These are phyloP conservation scores for Arabidopsis suecica DNA, from an alignment of 345 rosid species.

Conservation along the genomic window DNA sequence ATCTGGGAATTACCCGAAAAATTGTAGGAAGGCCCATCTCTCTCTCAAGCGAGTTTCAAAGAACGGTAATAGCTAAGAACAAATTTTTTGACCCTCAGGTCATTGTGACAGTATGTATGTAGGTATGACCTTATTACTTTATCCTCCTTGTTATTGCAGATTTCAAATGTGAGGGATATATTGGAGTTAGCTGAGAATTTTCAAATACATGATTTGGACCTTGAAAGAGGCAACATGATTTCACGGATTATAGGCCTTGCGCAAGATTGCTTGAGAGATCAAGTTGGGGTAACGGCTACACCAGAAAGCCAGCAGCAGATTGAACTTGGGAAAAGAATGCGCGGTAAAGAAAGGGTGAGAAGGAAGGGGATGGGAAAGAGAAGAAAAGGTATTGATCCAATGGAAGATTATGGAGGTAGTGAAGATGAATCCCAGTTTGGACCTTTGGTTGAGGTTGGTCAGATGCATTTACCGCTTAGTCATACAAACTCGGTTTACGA, in stretches of 20 bases:
- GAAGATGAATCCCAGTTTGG: conserved; percentile 64
- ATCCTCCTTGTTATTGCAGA: conserved; percentile 50
- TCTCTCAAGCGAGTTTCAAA: conserved; percentile 77
- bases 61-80: conserved; percentile 59
- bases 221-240: conserved; percentile 67
- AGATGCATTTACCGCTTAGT: conserved; percentile 49
- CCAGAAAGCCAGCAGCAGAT: conserved; percentile 48
- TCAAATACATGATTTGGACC: conserved; percentile 66
- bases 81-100: conserved; percentile 22
- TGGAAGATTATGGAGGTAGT: conserved; percentile 60
- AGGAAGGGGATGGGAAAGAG: conserved; percentile 72
- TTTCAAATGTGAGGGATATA: conserved; percentile 80
- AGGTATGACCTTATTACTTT: conserved; percentile 5
- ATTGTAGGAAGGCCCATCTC: conserved; percentile 86
- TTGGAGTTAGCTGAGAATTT: conserved; percentile 79
- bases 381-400: conserved; percentile 63
- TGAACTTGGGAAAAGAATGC: conserved; percentile 70
- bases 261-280: conserved; percentile 85
- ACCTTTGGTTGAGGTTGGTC: conserved; percentile 60
- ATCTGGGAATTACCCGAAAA: conserved; percentile 74
- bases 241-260: conserved; percentile 73
- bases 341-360: conserved; percentile 87
- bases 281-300: conserved; percentile 54
- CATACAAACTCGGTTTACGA: conserved; percentile 51
- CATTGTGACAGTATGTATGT: neutral